These are phyloP conservation scores for Mollisia scopiformis DNA, from an alignment of 2,329 filamentous ascomycete species.

Conservation along the genomic window DNA sequence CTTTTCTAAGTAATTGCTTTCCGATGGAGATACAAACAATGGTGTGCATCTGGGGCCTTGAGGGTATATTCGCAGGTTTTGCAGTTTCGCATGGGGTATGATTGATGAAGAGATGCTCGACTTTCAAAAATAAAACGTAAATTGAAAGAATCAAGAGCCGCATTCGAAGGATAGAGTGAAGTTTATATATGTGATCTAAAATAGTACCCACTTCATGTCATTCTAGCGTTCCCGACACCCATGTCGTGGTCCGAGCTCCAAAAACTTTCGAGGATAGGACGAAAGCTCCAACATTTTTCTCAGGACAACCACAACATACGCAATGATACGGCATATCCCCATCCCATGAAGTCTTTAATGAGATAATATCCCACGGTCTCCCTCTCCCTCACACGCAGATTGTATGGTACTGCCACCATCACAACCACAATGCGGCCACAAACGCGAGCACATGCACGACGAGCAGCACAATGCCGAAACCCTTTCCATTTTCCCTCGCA, in stretches of 20 bases:
- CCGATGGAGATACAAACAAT: background rate
- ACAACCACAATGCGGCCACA: background rate
- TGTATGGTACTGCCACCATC: no score
- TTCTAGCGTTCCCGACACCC: slow-evolving; percentile 5
- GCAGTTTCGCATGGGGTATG: background rate
- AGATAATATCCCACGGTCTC: background rate
- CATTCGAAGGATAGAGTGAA: background rate
- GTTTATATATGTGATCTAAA: background rate
- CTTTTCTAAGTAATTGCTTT: background rate
- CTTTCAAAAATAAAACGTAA: background rate
- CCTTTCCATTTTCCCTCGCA: slow-evolving; percentile 67
- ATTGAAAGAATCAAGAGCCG: background rate
- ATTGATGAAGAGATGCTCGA: background rate
- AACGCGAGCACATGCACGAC: background rate
- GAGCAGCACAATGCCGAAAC: slow-evolving; percentile 25
- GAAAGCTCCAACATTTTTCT: background rate
- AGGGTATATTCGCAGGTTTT: background rate
- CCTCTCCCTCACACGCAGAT: background rate
- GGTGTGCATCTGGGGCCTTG: background rate
- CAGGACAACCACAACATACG: background rate
- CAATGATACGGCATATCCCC: background rate
- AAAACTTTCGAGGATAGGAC: background rate
- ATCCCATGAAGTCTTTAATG: background rate
- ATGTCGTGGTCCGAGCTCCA: slow-evolving; percentile 11
- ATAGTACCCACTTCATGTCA: background rate